These are phyloP conservation scores for Apostasia shenzhenica DNA, from an alignment of 106 monocot genomes.

Conservation along the genomic window DNA sequence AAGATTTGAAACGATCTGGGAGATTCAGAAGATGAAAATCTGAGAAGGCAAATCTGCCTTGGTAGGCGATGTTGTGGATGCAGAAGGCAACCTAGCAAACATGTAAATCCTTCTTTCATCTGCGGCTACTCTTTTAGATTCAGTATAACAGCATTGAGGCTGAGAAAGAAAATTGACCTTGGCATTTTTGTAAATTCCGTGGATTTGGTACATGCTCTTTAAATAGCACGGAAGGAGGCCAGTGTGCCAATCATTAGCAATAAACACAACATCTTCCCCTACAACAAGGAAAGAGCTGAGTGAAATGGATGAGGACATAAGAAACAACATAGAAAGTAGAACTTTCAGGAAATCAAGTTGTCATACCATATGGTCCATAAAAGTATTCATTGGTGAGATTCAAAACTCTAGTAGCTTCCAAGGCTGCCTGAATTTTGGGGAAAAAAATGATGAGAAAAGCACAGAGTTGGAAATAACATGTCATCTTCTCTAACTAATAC, in stretches of 20 bases:
- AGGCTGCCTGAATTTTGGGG: conserved; percentile 63
- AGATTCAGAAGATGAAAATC: conserved; percentile 72
- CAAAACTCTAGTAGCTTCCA: conserved; percentile 80
- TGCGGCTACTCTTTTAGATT: not conserved
- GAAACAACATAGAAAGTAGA: not conserved
- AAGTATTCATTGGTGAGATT: conserved; percentile 45
- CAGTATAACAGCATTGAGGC: not conserved
- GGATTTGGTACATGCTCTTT: conserved; percentile 60
- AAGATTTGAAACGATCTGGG: conserved; percentile 61
- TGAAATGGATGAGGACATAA: not conserved
- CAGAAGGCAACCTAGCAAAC: conserved; percentile 68
- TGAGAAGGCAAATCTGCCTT: conserved; percentile 69
- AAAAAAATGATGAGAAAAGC: not conserved
- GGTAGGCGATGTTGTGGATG: conserved; percentile 95
- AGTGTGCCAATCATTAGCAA: conserved; percentile 96
- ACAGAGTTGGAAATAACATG: no score
- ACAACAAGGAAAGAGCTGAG: not conserved
- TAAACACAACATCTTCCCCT: conserved; percentile 92
- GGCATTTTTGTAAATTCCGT: conserved; percentile 70
- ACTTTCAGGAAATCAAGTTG: not conserved
- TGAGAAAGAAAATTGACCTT: conserved; percentile 32
- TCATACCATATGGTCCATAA: conserved; percentile 83
- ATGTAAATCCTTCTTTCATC: not conserved
- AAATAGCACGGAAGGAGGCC: conserved; percentile 72
- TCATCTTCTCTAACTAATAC: no score